Base-by-base conservation (phyloP, 768 basidiomycete species). In the Lepiota venenata region DNA sequence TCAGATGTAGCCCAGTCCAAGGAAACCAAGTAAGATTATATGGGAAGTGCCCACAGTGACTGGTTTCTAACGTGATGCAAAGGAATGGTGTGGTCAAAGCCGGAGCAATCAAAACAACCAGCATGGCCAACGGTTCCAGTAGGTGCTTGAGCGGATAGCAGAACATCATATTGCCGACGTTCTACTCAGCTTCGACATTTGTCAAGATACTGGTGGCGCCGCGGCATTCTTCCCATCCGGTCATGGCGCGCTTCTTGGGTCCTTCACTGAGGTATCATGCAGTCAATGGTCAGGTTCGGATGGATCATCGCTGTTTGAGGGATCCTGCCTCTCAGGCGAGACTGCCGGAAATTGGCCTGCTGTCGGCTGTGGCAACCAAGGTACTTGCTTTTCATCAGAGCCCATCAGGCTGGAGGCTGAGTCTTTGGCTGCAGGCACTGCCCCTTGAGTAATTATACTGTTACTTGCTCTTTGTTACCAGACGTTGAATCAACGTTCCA, bases 271-370 rank as follows among this genome's bases (percentile, higher is more conserved):
- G 62, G 81, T 83, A 15, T 74, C 76, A 18, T 85, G 82, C 63
- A 76, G 74, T 59, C 68, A 77, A 57, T 84, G 83, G 83, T 69
- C 72, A 4, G 83, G 82, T 18, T 72, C 74, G n/a, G 77, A 83
- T 52, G 78, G 79, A 10, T 59, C 69, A 29, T 27, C 68, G 16
- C 66, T 76, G 8, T 85, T 66, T 63, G 74, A 65, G 40, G 80
- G 81, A 0, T 70, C 81, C 7, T 84, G 83, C 63, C 67, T 85
- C 16, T 66, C 59, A 2, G 79, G 79, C 3, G 77, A 80, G 61
- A 73, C 58, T 0, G 79, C 80, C 12, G 66, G 62, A 1, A 67
- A 72, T 59, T 85, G 83, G 82, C 83, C 82, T 1, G 56, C 73
- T 50, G 66, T 58, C 1, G 80, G 72, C 14, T 83, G 82, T 50